These are phyloP conservation scores for Pisolithus thermaeus DNA, from an alignment of 1,284 basidiomycete genomes.

Conservation along the genomic window DNA sequence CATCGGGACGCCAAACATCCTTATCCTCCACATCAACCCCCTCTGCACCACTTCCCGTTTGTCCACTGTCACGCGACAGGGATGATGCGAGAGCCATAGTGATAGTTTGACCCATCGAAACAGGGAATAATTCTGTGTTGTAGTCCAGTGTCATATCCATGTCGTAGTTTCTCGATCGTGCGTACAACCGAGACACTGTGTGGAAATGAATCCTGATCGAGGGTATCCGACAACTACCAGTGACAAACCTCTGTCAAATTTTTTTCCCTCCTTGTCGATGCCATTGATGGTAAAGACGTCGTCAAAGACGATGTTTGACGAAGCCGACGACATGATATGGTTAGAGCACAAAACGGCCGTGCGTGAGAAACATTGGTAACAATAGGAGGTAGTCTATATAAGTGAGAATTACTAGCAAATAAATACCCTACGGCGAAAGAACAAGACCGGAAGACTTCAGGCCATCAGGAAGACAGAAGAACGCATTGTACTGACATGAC, in stretches of 20 bases:
- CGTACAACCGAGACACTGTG: conserved; percentile 81
- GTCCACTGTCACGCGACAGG: conserved; percentile 58
- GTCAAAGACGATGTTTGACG: conserved; percentile 80
- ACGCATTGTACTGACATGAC: too few relatives aligned
- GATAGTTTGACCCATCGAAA: conserved; percentile 68
- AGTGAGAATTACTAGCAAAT: too few relatives aligned
- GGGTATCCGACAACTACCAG: conserved; percentile 1
- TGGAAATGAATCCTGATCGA: conserved; percentile 10
- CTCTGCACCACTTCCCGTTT: conserved; percentile 35
- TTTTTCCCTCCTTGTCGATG: conserved; percentile 92
- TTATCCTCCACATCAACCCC: conserved; percentile 57
- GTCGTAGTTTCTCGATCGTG: conserved; percentile 79
- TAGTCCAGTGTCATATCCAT: conserved; percentile 91
- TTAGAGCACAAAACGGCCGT: too few relatives aligned
- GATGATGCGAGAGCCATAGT: conserved; percentile 85
- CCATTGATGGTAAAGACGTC: conserved; percentile 83
- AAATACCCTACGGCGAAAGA: too few relatives aligned
- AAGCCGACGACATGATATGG: conserved; percentile 49
- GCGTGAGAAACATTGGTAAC: too few relatives aligned
- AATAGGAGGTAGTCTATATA: too few relatives aligned
- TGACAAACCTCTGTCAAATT: conserved; percentile 87
- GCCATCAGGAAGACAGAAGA: too few relatives aligned
- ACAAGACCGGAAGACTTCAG: too few relatives aligned
- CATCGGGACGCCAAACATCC: conserved; percentile 85
- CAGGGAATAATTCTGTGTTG: conserved; percentile 82